Conservation (phyloP, 2,329 filamentous ascomycete genomes). For the Fusarium torreyae region DNA sequence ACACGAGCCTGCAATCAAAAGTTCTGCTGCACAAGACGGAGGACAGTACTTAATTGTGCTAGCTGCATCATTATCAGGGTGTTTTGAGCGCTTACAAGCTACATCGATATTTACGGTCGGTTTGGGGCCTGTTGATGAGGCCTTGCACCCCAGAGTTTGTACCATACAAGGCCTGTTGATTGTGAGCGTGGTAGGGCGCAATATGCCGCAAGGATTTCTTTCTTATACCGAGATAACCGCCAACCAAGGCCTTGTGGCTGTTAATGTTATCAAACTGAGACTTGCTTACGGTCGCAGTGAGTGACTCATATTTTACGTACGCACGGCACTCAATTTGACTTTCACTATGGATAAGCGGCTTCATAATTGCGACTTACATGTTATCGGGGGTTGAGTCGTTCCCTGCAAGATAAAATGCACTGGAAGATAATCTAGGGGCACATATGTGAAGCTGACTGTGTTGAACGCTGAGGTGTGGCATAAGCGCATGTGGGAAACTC, state of each 20-base stretch:
- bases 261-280: too few relatives aligned
- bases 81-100: constrained; percentile 7
- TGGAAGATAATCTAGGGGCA: background rate
- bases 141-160: too few relatives aligned
- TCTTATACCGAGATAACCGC: too few relatives aligned
- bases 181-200: too few relatives aligned
- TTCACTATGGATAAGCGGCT: too few relatives aligned
- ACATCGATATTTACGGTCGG: background rate
- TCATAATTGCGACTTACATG: too few relatives aligned
- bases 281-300: too few relatives aligned
- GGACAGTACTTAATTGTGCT: background rate
- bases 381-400: background rate
- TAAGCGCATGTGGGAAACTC: constrained; percentile 10
- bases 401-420: background rate
- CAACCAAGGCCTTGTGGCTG: too few relatives aligned
- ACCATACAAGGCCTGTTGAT: too few relatives aligned
- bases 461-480: constrained; percentile 5
- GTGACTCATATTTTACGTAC: too few relatives aligned
- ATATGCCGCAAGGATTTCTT: too few relatives aligned
- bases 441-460: background rate
- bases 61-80: constrained; percentile 22
- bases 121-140: background rate
- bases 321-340: too few relatives aligned
- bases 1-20: constrained; percentile 38
- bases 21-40: constrained; percentile 18